phyloP scores from a whole-genome alignment of 129 eudicot genomes.

The Artemisia annua region DNA sequence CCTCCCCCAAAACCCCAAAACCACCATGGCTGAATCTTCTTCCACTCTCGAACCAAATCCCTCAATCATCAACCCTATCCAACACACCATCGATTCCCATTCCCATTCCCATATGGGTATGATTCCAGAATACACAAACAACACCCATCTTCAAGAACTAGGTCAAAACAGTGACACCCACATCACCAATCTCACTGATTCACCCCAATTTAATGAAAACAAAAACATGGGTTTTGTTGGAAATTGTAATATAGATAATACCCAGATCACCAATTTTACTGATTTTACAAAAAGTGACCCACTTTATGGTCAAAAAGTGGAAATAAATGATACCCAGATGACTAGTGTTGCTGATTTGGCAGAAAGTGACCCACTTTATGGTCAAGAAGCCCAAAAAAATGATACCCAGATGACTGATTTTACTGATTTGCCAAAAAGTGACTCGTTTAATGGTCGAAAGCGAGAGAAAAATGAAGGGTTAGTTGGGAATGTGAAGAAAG shows the following conservation, averaged over 20 bases:
- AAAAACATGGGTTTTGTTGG: neutral
- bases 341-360: conserved; percentile 2
- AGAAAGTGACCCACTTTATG: conserved; percentile 19
- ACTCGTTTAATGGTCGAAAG: conserved; percentile 10
- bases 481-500: conserved; percentile 23
- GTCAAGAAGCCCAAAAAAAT: neutral
- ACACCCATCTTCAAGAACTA: neutral
- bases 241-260: conserved; percentile 5
- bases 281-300: conserved; percentile 22
- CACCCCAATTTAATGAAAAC: neutral
- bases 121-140: neutral
- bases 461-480: conserved; percentile 20
- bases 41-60: conserved; percentile 21
- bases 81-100: conserved; percentile 18
- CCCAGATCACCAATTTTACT: conserved; percentile 9
- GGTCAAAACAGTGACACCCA: conserved; percentile 24
- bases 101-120: conserved; percentile 12
- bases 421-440: conserved; percentile 16
- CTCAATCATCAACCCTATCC: conserved; percentile 14
- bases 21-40: conserved; percentile 26
- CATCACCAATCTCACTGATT: too few species aligned
- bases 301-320: conserved; percentile 7
- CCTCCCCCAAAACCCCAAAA: conserved; percentile 10
- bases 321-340: conserved; percentile 14
- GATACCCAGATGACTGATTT: conserved; percentile 15